phyloP scores from a whole-genome alignment of 306 rosid species.

The Cicer cuneatum region DNA sequence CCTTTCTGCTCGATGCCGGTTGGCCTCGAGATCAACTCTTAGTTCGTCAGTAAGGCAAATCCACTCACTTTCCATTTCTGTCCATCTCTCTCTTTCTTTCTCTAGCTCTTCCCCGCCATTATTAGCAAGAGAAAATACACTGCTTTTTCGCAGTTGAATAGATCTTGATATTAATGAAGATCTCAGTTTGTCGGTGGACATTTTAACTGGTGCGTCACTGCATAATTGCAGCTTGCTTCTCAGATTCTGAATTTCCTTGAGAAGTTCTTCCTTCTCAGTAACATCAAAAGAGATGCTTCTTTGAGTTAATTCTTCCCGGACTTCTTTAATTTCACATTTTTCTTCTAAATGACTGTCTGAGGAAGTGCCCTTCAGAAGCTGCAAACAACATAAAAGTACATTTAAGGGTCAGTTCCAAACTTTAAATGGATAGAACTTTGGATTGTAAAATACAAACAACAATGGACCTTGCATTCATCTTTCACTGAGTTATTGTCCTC shows the following conservation, averaged over 20 bases:
- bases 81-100: slow-evolving; percentile 87
- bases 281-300: slow-evolving; percentile 53
- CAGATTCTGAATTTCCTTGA: slow-evolving; percentile 77
- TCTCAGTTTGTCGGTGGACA: slow-evolving; percentile 78
- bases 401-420: slow-evolving; percentile 41
- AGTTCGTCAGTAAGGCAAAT: slow-evolving; percentile 92
- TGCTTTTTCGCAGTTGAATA: slow-evolving; percentile 70
- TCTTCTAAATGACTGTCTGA: slow-evolving; percentile 55
- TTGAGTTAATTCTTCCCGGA: slow-evolving; percentile 56
- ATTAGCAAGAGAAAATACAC: slow-evolving; percentile 47
- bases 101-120: slow-evolving; percentile 69
- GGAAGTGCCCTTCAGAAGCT: slow-evolving; percentile 49
- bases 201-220: slow-evolving; percentile 57
- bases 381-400: slow-evolving; percentile 42
- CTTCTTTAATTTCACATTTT: slow-evolving; percentile 77
- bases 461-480: slow-evolving; percentile 50
- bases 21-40: slow-evolving; percentile 78
- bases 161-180: slow-evolving; percentile 83
- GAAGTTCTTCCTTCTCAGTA: slow-evolving; percentile 86
- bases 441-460: slow-evolving; percentile 11
- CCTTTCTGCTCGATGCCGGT: slow-evolving; percentile 68
- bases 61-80: slow-evolving; percentile 99
- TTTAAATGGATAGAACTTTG: slow-evolving; percentile 30
- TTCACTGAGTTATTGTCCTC: slow-evolving; percentile 33
- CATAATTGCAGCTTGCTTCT: slow-evolving; percentile 70